Conservation (phyloP, 2,329 filamentous ascomycete species). For the Massarina eburnea region DNA sequence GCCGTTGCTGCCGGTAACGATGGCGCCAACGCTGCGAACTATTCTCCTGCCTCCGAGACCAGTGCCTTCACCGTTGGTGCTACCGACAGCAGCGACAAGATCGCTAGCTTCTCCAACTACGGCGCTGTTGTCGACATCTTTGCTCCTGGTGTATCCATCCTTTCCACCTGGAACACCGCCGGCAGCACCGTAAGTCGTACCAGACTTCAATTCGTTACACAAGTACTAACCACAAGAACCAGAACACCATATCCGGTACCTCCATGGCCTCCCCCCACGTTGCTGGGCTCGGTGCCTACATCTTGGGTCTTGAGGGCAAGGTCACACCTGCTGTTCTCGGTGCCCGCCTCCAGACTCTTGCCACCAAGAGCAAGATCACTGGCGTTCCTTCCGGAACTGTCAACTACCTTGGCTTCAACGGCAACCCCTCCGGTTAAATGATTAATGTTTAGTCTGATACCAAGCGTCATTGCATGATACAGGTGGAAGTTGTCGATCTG, state of each 20-base stretch:
- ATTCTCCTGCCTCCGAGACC: conserved; percentile 43
- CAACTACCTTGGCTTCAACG: conserved; percentile 62
- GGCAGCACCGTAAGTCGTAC: conserved; percentile 28
- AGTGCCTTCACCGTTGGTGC: conserved; percentile 45
- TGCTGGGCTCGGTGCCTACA: conserved; percentile 69
- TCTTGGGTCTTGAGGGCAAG: conserved; percentile 57
- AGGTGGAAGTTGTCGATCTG: neutral
- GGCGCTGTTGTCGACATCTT: conserved; percentile 43
- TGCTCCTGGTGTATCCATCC: conserved; percentile 45
- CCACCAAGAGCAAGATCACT: conserved; percentile 47
- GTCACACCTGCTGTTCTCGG: conserved; percentile 53
- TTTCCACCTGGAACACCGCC: conserved; percentile 53
- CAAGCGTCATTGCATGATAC: neutral
- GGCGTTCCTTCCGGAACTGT: conserved; percentile 48
- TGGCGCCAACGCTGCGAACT: conserved; percentile 31
- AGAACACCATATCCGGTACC: conserved; percentile 61
- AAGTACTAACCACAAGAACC: conserved; percentile 30
- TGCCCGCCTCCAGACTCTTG: conserved; percentile 49
- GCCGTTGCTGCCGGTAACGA: conserved; percentile 47
- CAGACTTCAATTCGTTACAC: neutral
- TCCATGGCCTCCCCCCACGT: conserved; percentile 71
- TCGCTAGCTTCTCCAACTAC: conserved; percentile 45
- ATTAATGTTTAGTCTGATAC: neutral
- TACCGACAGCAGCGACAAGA: conserved; percentile 38
- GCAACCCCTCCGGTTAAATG: conserved; percentile 27